Conservation (phyloP, 1,284 basidiomycete species). For the Stygiomarasmius scandens region DNA sequence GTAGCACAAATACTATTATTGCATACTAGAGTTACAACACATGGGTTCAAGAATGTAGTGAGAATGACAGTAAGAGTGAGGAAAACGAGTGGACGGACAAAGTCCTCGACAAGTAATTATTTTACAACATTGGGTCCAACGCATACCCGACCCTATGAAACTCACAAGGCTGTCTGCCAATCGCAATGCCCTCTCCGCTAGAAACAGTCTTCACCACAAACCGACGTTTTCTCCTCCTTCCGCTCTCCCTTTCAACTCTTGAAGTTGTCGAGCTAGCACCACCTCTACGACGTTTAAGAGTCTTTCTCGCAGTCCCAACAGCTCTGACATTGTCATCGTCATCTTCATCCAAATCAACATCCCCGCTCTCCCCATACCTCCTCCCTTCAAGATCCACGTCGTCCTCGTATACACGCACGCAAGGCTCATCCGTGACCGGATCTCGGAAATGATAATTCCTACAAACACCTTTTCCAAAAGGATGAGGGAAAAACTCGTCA, state of each 20-base stretch:
- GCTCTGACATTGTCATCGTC: slow-evolving; percentile 25
- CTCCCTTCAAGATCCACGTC: slow-evolving; percentile 11
- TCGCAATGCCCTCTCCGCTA: slow-evolving; percentile 72
- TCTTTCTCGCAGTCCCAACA: neutral
- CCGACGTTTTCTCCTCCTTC: slow-evolving; percentile 20
- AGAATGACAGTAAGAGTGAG: too few relatives aligned
- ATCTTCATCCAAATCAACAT: slow-evolving; percentile 10
- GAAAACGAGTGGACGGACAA: too few relatives aligned
- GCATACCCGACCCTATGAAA: slow-evolving; percentile 47
- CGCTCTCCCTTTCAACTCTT: slow-evolving; percentile 28
- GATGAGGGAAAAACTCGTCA: slow-evolving; percentile 69
- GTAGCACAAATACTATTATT: neutral
- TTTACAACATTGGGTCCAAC: slow-evolving; percentile 10
- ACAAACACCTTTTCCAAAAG: slow-evolving; percentile 66
- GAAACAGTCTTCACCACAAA: slow-evolving; percentile 43
- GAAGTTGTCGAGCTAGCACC: slow-evolving; percentile 41
- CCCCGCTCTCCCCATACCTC: slow-evolving; percentile 19
- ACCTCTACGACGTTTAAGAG: slow-evolving; percentile 27
- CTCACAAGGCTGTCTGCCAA: slow-evolving; percentile 70
- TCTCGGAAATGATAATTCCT: slow-evolving; percentile 59
- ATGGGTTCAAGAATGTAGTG: too few relatives aligned
- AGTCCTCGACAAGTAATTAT: neutral
- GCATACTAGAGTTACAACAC: neutral
- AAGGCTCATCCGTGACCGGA: slow-evolving; percentile 55
- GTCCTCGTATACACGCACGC: slow-evolving; percentile 42